Base-by-base conservation (phyloP, 257 asterid genomes). In the Solanum peruvianum region DNA sequence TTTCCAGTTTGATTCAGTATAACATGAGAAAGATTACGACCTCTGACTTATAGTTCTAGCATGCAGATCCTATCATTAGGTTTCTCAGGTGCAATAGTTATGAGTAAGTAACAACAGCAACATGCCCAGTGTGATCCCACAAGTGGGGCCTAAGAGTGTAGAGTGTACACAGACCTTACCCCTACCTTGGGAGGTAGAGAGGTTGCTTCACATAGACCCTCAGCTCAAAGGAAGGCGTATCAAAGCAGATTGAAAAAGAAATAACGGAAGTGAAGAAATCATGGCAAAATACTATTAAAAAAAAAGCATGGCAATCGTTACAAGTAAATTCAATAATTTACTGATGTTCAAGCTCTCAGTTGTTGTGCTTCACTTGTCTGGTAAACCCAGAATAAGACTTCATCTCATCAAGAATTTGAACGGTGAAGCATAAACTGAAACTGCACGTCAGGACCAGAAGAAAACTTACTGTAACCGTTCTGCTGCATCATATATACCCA, bases 401-500 rank as follows among this genome's bases (percentile, higher is more conserved):
- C 20, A 45, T 18, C 44, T 47, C 85, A 49, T 81, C 31, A 81
- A 81, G 21, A 49, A 81, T 49, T 5, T 18, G 85, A 81, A 29
- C 44, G 2, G 8, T 47, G 11, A 18, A 0, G 45, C 25, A 81
- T 20, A 31, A 81, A 81, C 31, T 81, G 85, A 81, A 11, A 31
- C 44, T 9, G 20, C 29, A 49, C 29, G 44, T 60, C 14, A 69
- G 75, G 66, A 33, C 35, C 56, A 83, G 75, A 84, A 87, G 76
- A 84, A 70, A 88, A 93, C 98, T 97, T 91, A 97, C 99, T 94
- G 98, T 92, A 96, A 93, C 77, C 90, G 94, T 69, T 93, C 99
- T 82, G 98, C 99, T 86, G 99, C 99, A 87, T 97, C 99, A 73
- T 97, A 97, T 87, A 96, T 93, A 73, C 91, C 95, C 98, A 97